Evolutionary conservation across 2,329 filamentous ascomycete species (phyloP).

Genomic region (Penicillium sp.): DNA sequence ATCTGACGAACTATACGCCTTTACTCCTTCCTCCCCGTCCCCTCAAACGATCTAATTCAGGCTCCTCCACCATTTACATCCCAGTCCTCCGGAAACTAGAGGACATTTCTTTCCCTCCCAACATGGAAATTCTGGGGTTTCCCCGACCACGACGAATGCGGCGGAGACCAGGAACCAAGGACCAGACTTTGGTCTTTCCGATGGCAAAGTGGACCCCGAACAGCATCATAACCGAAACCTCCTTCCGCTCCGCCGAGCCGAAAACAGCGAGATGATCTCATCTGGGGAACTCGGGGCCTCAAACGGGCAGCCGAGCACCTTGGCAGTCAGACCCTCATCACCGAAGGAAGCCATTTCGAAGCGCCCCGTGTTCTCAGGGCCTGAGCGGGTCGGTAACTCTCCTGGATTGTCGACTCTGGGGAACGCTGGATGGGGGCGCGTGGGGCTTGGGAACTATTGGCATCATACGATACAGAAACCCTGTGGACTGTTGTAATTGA

Average conservation of each 20-base stretch:
- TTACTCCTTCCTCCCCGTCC: background rate
- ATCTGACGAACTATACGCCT: background rate
- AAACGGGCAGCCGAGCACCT: background rate
- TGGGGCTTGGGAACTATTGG: background rate
- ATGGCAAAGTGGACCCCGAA: slow-evolving; percentile 3
- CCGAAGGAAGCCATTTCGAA: background rate
- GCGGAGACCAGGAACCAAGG: background rate
- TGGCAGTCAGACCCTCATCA: background rate
- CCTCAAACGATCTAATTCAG: background rate
- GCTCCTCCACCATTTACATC: background rate
- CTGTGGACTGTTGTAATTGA: background rate
- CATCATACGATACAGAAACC: background rate
- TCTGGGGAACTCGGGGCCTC: background rate
- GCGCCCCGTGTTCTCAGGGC: background rate
- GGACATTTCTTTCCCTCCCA: too few relatives aligned
- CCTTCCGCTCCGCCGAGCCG: slow-evolving; percentile 28
- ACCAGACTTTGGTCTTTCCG: background rate
- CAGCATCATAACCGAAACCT: slow-evolving; percentile 5
- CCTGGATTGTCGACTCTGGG: background rate
- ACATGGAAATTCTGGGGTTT: background rate
- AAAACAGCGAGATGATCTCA: slow-evolving; percentile 7
- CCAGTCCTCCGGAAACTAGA: background rate
- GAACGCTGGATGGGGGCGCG: background rate
- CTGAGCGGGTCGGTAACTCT: background rate
- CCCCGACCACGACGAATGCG: background rate